Conservation (phyloP, 2,329 filamentous ascomycete genomes). For the Cordyceps cicadae region DNA sequence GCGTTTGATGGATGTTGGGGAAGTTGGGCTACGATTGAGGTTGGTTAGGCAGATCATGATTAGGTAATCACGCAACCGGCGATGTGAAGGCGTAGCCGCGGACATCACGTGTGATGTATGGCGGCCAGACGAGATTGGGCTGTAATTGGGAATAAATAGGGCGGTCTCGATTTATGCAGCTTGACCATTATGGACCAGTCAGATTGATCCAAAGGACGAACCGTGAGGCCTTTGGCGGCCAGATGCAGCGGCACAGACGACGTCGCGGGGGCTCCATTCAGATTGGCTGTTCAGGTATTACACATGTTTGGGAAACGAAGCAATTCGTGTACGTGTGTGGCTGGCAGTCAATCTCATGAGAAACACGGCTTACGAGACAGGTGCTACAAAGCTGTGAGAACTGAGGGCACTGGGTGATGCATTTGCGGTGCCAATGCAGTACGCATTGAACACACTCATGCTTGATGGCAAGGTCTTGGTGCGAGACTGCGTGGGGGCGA, state of each 20-base stretch:
- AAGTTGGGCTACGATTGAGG: constrained; percentile 10
- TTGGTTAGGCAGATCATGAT: constrained; percentile 9
- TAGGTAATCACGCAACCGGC: constrained; percentile 6
- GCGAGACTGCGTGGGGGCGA: not conserved
- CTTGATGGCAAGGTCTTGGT: not conserved
- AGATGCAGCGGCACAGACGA: not conserved
- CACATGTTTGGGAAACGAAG: not conserved
- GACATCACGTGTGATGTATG: constrained; percentile 10
- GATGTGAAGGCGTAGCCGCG: not conserved
- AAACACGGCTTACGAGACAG: not conserved
- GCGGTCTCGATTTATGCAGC: not conserved
- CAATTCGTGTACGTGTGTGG: not conserved
- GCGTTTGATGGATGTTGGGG: constrained; percentile 9
- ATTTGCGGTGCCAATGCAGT: not conserved
- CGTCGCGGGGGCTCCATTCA: not conserved
- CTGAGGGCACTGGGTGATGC: not conserved
- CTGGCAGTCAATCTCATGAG: not conserved
- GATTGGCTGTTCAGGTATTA: not conserved
- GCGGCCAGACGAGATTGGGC: constrained; percentile 9
- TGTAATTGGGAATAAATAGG: constrained; percentile 4
- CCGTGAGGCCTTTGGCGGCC: not conserved
- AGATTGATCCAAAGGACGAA: not conserved
- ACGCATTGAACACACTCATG: not conserved
- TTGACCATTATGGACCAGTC: not conserved
- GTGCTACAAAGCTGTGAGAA: not conserved